Evolutionary conservation across 2,329 filamentous ascomycete genomes (phyloP), one percentile per base, ranked within the genome.

Genomic region (Drechslera avenae): DNA sequence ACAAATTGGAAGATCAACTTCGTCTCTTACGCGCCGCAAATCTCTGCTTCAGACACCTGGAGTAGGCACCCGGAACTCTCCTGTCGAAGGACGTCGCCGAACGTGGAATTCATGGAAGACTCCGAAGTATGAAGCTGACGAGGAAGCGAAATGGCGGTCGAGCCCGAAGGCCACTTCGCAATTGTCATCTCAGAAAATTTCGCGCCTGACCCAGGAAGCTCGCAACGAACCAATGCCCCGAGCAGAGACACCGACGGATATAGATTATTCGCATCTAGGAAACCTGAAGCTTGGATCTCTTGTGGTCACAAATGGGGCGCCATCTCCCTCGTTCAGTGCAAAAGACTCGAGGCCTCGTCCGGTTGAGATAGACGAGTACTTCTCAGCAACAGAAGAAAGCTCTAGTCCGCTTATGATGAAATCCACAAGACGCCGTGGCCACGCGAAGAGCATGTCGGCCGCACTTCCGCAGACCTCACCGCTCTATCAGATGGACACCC

Each of bases 221-320:
- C 52, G 63, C 14, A 59, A 65, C 17, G 59, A 54, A 21, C 54
- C 57, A 10, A 54, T 43, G 9, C 50, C 60, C 17, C 60, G 72
- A 52, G 68, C 71, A 17, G 62, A 65, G 32, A 79, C 76, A 5
- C 76, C 76, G 7, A 66, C 70, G 3, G 76, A 79, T 9, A 64
- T 75, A 44, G 71, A 75, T 8, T 75, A 75, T 52, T 66, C 71
- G 4, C 74, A 77, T 39, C 66, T 77, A 23, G 76, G 78, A 4
- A 67, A 63, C 23, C 68, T 76, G 45, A 66, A 72, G 47, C 67
- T 75, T 5, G 78, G 78, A 6, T 75, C 76, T 3, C 66, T 80
- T 7, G 69, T 74, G 14, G 72, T 81, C 14, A 79, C 76, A 5
- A 81, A 81, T 49, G 78, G 78, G 7, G 68, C 73, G 13, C 69